phyloP scores from a whole-genome alignment of 805 yeast genomes.

The Kodamaea lidongshanica region DNA sequence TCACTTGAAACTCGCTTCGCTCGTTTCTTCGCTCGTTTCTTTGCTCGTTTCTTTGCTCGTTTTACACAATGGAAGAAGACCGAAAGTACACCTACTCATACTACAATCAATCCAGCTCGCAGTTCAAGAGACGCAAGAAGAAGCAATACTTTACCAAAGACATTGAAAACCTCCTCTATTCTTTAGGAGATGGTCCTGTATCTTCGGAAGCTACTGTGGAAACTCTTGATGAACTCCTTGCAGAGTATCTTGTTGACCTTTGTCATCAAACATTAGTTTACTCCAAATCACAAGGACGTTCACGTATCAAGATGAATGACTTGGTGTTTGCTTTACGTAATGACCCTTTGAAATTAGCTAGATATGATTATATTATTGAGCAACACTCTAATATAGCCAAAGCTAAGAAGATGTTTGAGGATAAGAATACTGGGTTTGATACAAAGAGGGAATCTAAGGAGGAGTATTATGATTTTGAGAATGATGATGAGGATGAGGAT shows the following conservation, averaged over 20 bases:
- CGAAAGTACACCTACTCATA: conserved; percentile 1
- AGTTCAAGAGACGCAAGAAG: conserved; percentile 18
- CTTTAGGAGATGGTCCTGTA: conserved; percentile 39
- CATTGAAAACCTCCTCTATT: conserved; percentile 35
- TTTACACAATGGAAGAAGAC: neutral
- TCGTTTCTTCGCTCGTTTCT: too few species aligned
- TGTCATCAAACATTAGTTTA: conserved; percentile 27
- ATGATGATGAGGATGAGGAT: conserved; percentile 14
- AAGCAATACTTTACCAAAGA: conserved; percentile 37
- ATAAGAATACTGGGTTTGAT: conserved; percentile 13
- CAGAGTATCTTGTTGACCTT: conserved; percentile 31
- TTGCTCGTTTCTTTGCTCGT: too few species aligned
- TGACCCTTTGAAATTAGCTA: conserved; percentile 37
- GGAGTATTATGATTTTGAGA: conserved; percentile 10
- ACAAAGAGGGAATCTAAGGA: conserved; percentile 7
- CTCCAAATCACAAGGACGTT: conserved; percentile 34
- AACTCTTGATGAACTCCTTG: conserved; percentile 34
- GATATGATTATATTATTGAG: conserved; percentile 36
- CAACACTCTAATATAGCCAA: conserved; percentile 31
- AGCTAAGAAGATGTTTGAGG: conserved; percentile 38
- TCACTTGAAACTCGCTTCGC: too few species aligned
- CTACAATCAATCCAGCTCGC: conserved; percentile 1
- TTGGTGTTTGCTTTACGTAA: conserved; percentile 35
- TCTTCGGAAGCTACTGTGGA: conserved; percentile 33
- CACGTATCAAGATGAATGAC: conserved; percentile 37